Percentiles rank a stretch among this genome's conserved stretches.
phyloP scores from a whole-genome alignment of 2,329 filamentous ascomycete species.

The Ascochyta viciae-villosae region DNA sequence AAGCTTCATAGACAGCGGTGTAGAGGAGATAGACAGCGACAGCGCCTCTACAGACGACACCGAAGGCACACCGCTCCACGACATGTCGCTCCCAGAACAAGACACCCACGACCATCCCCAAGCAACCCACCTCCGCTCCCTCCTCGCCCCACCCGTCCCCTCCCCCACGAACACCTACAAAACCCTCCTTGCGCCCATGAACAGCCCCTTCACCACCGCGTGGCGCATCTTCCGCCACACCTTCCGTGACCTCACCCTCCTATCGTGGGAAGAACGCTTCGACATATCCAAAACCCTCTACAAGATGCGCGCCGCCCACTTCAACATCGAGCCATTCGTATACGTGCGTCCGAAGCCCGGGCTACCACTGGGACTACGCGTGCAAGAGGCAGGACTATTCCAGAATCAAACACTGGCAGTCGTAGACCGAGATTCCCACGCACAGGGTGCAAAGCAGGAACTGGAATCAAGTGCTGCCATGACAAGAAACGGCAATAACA shows the following conservation, averaged over 20 bases:
- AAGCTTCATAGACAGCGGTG: neutral
- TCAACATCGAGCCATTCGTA: slow-evolving; percentile 36
- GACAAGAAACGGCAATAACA: no score
- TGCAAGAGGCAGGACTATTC: slow-evolving; percentile 10
- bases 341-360: slow-evolving; percentile 30
- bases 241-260: slow-evolving; percentile 51
- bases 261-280: slow-evolving; percentile 53
- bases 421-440: no score
- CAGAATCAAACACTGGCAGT: neutral
- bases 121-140: slow-evolving; percentile 20
- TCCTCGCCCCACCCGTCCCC: slow-evolving; percentile 15
- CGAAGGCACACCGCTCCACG: neutral
- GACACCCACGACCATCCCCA: slow-evolving; percentile 5
- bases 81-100: slow-evolving; percentile 22
- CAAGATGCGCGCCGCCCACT: slow-evolving; percentile 20
- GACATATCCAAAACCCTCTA: slow-evolving; percentile 29
- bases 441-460: no score
- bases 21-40: neutral
- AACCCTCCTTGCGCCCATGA: slow-evolving; percentile 38
- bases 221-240: slow-evolving; percentile 47
- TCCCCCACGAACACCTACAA: slow-evolving; percentile 20
- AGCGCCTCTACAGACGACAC: no score
- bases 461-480: no score
- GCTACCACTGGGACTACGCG: slow-evolving; percentile 20
- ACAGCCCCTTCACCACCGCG: slow-evolving; percentile 43